A percentile compares a stretch with the other conserved stretches of the same genome.
Conservation (phyloP, 768 basidiomycete genomes). For the Phanerochaete carnosa region DNA sequence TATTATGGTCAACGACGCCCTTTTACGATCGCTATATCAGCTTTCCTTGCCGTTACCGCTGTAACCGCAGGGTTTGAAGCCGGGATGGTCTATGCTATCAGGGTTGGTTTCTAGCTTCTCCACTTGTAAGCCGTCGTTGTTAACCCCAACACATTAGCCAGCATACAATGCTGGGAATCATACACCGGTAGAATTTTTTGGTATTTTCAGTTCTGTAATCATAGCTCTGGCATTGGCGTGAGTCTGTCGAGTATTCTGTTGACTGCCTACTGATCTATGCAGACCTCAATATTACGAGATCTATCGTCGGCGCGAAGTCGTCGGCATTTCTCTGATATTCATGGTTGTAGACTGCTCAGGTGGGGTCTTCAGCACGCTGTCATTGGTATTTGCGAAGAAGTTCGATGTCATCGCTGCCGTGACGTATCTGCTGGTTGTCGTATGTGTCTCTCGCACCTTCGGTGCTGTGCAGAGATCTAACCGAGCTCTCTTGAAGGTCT, state of each 20-base stretch:
- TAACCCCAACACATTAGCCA: constrained; percentile 30
- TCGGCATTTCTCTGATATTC: constrained; percentile 69
- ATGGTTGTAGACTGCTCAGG: constrained; percentile 69
- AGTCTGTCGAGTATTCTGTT: background rate
- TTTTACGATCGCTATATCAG: constrained; percentile 26
- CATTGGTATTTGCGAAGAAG: constrained; percentile 59
- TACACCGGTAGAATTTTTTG: constrained; percentile 48
- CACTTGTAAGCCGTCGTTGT: background rate
- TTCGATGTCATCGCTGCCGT: constrained; percentile 64
- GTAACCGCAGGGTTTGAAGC: constrained; percentile 56
- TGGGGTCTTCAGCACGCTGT: constrained; percentile 65
- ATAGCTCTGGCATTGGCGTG: constrained; percentile 49
- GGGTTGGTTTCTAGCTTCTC: constrained; percentile 33
- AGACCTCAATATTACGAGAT: constrained; percentile 78
- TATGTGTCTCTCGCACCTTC: constrained; percentile 3
- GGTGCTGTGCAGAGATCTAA: background rate
- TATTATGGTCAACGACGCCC: constrained; percentile 54
- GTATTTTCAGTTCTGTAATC: constrained; percentile 55
- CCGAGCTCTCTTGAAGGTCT: constrained; percentile 33
- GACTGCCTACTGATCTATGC: background rate
- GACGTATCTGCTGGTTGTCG: constrained; percentile 60
- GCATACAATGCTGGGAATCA: constrained; percentile 33
- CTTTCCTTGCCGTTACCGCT: constrained; percentile 37
- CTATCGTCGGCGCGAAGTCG: constrained; percentile 54
- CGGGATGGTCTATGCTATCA: constrained; percentile 54